Conservation (phyloP, 2,329 filamentous ascomycete genomes). For the Aaosphaeria pasadenensis region DNA sequence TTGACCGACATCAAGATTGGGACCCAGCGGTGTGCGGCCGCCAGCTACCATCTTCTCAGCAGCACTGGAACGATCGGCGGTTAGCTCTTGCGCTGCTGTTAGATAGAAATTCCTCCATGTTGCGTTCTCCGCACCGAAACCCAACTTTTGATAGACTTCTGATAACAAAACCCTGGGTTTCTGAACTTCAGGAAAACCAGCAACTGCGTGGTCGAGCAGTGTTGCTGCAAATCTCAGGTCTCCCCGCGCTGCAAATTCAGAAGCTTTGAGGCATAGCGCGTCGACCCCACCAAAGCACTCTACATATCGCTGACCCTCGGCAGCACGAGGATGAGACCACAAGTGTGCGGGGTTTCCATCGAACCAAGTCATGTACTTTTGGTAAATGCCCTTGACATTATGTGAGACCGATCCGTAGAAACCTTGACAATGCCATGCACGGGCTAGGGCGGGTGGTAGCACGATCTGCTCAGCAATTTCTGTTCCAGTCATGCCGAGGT, state of each 20-base stretch:
- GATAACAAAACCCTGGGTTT: constrained; percentile 22
- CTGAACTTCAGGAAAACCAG: constrained; percentile 18
- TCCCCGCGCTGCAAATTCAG: constrained; percentile 21
- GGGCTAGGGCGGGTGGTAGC: neutral
- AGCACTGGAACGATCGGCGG: neutral
- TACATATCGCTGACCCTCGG: constrained; percentile 36
- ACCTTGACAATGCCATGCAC: constrained; percentile 2
- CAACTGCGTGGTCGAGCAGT: constrained; percentile 36
- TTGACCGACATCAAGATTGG: neutral
- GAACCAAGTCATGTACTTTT: constrained; percentile 31
- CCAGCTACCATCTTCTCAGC: neutral
- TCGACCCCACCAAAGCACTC: constrained; percentile 37
- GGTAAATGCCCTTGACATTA: constrained; percentile 11
- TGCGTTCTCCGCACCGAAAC: constrained; percentile 39
- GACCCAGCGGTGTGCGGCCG: neutral
- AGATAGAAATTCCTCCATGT: constrained; percentile 43
- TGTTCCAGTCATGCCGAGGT: neutral
- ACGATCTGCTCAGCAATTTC: constrained; percentile 1
- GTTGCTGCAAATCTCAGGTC: constrained; percentile 42
- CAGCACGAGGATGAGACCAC: constrained; percentile 36
- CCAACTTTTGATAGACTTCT: constrained; percentile 19
- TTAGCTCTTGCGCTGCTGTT: constrained; percentile 25
- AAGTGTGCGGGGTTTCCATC: constrained; percentile 34
- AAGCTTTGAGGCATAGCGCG: constrained; percentile 25
- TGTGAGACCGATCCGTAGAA: constrained; percentile 2